Percentiles rank a stretch among this genome's conserved stretches.
Evolutionary conservation across 2,329 filamentous ascomycete species (phyloP).

Genomic region (Drechslera avenae): DNA sequence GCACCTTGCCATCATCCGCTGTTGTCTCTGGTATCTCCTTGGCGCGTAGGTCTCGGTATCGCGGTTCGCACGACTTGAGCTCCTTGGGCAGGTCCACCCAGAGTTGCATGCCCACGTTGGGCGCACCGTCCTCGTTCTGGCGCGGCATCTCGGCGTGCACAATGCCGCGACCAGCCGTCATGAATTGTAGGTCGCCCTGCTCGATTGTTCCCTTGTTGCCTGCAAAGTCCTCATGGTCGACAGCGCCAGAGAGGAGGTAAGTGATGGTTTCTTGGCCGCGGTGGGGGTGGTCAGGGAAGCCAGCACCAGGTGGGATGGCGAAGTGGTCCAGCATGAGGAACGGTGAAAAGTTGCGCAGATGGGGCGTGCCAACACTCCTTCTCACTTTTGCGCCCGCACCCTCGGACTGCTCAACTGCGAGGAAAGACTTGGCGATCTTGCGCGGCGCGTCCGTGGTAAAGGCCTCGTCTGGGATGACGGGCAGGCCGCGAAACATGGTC

Average conservation of each 20-base stretch:
- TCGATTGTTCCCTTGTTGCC: constrained; percentile 83
- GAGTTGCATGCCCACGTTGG: constrained; percentile 87
- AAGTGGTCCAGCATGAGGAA: constrained; percentile 97
- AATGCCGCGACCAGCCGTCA: constrained; percentile 91
- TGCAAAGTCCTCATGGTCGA: constrained; percentile 92
- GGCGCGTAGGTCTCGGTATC: constrained; percentile 84
- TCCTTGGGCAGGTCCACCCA: constrained; percentile 89
- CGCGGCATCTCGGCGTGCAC: constrained; percentile 96
- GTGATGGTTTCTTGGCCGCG: constrained; percentile 89
- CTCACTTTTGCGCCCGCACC: constrained; percentile 86
- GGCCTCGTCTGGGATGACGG: constrained; percentile 52
- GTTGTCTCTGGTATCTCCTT: constrained; percentile 78
- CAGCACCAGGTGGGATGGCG: constrained; percentile 75
- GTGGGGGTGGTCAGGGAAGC: constrained; percentile 86
- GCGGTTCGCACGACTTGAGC: constrained; percentile 86
- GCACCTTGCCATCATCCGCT: constrained; percentile 73
- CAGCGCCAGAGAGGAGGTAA: constrained; percentile 81
- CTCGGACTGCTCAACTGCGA: constrained; percentile 84
- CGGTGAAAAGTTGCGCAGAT: constrained; percentile 83
- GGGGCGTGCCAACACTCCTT: constrained; percentile 82
- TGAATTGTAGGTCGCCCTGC: constrained; percentile 92
- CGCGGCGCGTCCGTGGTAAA: constrained; percentile 60
- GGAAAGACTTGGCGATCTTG: constrained; percentile 80
- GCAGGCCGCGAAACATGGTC: constrained; percentile 54
- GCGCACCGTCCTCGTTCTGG: constrained; percentile 73